Percentiles rank a stretch among this genome's conserved stretches.
These are phyloP conservation scores for Coemansia sp. DNA, from an alignment of 192 early-diverging fungal genomes.

Conservation along the genomic window DNA sequence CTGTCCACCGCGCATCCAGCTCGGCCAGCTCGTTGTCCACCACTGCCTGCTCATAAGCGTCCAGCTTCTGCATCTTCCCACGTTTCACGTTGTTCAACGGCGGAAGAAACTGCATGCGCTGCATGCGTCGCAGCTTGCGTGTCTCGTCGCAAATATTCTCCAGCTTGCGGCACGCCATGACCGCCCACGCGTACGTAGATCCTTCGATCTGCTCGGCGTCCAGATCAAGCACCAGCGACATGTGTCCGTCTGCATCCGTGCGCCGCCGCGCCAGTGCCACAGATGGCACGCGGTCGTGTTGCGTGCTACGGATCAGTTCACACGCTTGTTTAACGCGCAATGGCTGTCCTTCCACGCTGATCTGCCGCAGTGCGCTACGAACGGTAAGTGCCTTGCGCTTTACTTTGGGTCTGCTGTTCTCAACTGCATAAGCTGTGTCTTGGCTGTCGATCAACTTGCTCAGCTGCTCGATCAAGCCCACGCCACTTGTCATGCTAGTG, in stretches of 20 bases:
- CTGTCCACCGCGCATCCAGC: not conserved
- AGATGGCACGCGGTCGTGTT: not conserved
- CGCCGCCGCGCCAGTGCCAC: not conserved
- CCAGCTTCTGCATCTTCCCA: not conserved
- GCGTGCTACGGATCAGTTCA: not conserved
- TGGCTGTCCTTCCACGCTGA: not conserved
- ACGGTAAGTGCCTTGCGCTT: not conserved
- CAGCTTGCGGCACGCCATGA: not conserved
- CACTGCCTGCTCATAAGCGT: not conserved
- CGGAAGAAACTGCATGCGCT: not conserved
- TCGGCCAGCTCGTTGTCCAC: slow-evolving; percentile 7
- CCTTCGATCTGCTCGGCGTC: not conserved
- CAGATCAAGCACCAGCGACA: slow-evolving; percentile 6
- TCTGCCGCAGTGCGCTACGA: not conserved
- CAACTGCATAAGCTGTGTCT: not conserved
- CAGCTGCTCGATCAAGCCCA: not conserved
- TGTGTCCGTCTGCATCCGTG: not conserved
- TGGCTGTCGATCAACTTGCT: not conserved
- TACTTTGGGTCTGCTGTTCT: not conserved
- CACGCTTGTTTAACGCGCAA: not conserved
- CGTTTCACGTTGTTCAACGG: not conserved
- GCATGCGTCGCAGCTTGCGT: not conserved
- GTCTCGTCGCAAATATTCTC: not conserved
- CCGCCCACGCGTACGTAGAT: not conserved
- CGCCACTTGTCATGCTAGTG: not conserved